These are phyloP conservation scores for Lipomyces orientalis DNA, from an alignment of 805 yeast genomes.

Conservation along the genomic window DNA sequence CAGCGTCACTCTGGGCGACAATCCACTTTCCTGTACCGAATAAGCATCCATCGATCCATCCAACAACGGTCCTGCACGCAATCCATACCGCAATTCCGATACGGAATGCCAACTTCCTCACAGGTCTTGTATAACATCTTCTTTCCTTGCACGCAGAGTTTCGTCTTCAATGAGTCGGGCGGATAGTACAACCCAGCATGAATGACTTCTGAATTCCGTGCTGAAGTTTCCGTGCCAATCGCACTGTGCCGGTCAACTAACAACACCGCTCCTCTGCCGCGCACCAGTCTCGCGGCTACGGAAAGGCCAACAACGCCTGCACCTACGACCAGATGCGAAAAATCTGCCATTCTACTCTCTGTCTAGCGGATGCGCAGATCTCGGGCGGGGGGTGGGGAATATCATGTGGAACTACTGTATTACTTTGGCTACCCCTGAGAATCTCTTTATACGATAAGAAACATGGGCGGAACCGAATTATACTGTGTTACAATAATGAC, in stretches of 20 bases:
- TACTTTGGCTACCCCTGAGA: too few species aligned
- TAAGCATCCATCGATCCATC: background rate
- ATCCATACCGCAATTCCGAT: conserved; percentile 64
- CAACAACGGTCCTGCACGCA: background rate
- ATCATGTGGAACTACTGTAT: too few species aligned
- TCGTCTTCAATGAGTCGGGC: conserved; percentile 64
- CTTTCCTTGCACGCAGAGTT: conserved; percentile 78
- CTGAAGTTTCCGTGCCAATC: conserved; percentile 80
- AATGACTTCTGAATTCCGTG: conserved; percentile 91
- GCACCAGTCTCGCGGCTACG: conserved; percentile 70
- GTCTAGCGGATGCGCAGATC: background rate
- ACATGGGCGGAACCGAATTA: too few species aligned
- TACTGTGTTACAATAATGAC: too few species aligned
- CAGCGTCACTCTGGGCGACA: conserved; percentile 76
- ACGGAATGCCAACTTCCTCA: conserved; percentile 57
- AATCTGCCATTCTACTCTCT: conserved; percentile 50
- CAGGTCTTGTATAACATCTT: conserved; percentile 61
- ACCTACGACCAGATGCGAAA: conserved; percentile 76
- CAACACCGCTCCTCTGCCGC: conserved; percentile 56
- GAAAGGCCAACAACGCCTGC: conserved; percentile 88
- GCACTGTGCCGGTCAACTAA: conserved; percentile 70
- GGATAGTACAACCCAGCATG: conserved; percentile 93
- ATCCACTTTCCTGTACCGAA: conserved; percentile 62
- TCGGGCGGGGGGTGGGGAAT: too few species aligned
- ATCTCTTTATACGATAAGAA: too few species aligned